Evolutionary conservation across 495 filamentous ascomycete species (phyloP), one percentile per base, ranked within the genome.

Genomic region (Sabuloglossum arenarium): DNA sequence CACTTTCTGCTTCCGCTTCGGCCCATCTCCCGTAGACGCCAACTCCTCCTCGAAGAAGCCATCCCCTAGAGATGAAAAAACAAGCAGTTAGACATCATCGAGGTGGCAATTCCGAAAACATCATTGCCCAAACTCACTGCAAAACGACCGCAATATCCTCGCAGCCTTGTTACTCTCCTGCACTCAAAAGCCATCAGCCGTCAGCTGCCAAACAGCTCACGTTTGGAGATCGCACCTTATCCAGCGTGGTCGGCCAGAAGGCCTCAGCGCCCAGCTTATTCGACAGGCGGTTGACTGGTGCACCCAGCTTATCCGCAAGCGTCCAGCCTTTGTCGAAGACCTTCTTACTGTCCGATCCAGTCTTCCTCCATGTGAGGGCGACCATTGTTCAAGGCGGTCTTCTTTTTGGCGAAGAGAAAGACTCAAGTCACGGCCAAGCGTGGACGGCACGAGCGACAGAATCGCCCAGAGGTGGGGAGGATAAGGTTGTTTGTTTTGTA

Each of bases 191-290:
- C 21, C 8, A 24, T 23, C 16, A 19, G 45, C 45, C 1, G n/a
- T 47, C 45, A 47, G 45, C 42, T 23, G 16, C 42, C 42, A 6
- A 45, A 45, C 6, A n/a, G 9, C 24, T 2, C 8, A 47, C 45
- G 3, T 1, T 9, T 14, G 24, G 24, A 23, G 1, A 9, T 24
- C 45, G 24, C 45, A 47, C 45, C 45, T 81, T 83, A 59, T 89
- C 86, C 57, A 89, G 71, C 14, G 73, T 79, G 58, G 81, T 85
- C 12, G 86, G 86, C 84, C 84, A 88, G 64, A 88, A 87, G 3
- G 83, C 82, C 63, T 91, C 86, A 10, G 54, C 45, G 19, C 84
- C 84, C 11, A 89, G 69, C 58, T 76, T 79, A 67, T 88, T 85
- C 12, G 79, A 81, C 1, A 88, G 64, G 47, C 74, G 78, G 63